phyloP scores from a whole-genome alignment of 2,329 filamentous ascomycete genomes.

The Hymenoscyphus infarciens region DNA sequence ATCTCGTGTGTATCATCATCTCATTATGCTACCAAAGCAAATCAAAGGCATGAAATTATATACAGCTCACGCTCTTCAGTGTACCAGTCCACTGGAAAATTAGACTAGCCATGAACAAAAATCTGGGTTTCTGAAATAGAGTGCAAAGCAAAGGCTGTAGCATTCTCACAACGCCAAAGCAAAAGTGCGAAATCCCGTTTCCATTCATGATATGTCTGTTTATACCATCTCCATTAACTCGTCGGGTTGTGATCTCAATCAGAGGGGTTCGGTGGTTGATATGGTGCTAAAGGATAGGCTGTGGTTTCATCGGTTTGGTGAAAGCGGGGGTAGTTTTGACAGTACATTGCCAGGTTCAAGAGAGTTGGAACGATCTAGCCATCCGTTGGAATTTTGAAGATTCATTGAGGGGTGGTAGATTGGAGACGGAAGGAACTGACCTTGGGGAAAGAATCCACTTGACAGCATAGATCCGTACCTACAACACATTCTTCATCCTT shows the following conservation, averaged over 20 bases:
- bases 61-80: not conserved
- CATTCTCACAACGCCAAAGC: not conserved
- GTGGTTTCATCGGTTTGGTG: not conserved
- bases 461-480: constrained; percentile 21
- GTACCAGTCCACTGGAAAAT: not conserved
- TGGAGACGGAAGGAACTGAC: constrained; percentile 6
- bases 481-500: constrained; percentile 2
- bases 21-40: not conserved
- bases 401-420: not conserved
- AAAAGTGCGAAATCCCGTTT: not conserved
- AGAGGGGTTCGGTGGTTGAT: not conserved
- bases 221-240: not conserved
- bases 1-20: not conserved
- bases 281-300: not conserved
- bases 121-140: not conserved
- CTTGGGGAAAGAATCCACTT: constrained; percentile 17
- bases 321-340: constrained; percentile 9
- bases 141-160: not conserved
- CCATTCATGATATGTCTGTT: too few species aligned
- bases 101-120: not conserved
- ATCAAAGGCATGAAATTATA: not conserved
- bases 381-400: not conserved
- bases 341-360: constrained; percentile 21
- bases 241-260: not conserved
- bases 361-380: constrained; percentile 8